Conservation (phyloP, 129 eudicot species). For the Artemisia tridentata region DNA sequence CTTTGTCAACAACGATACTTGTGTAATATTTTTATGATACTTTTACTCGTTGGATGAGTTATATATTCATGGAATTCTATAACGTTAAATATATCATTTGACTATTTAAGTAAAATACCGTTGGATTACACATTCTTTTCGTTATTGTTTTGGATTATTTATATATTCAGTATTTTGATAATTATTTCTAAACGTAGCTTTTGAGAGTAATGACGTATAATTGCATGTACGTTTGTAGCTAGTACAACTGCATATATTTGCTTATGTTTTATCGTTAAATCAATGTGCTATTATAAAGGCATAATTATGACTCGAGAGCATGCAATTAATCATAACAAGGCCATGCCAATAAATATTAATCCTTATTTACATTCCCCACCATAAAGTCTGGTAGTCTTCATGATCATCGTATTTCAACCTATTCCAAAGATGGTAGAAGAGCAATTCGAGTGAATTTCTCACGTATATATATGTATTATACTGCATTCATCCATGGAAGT, state of each 20-base stretch:
- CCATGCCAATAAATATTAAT: conserved; percentile 33
- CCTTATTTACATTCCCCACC: conserved; percentile 25
- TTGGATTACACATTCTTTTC: no score
- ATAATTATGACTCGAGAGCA: conserved; percentile 28
- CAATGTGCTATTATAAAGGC: background rate
- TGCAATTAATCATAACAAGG: conserved; percentile 28
- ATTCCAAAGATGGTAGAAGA: background rate
- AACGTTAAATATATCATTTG: no score
- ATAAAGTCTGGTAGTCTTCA: background rate
- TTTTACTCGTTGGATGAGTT: background rate
- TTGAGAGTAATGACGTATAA: no score
- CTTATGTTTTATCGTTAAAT: background rate
- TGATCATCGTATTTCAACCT: background rate
- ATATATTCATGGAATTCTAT: no score
- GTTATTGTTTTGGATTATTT: no score
- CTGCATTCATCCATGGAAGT: no score
- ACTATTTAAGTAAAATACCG: background rate
- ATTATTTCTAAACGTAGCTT: no score
- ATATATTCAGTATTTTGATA: background rate
- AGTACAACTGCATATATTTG: background rate
- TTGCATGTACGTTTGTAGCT: background rate
- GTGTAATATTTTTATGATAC: background rate
- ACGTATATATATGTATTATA: no score
- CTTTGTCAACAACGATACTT: conserved; percentile 8
- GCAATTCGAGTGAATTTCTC: no score